Base-by-base conservation (phyloP, 1,139 yeast genomes). In the Citeromyces hawaiiensis region DNA sequence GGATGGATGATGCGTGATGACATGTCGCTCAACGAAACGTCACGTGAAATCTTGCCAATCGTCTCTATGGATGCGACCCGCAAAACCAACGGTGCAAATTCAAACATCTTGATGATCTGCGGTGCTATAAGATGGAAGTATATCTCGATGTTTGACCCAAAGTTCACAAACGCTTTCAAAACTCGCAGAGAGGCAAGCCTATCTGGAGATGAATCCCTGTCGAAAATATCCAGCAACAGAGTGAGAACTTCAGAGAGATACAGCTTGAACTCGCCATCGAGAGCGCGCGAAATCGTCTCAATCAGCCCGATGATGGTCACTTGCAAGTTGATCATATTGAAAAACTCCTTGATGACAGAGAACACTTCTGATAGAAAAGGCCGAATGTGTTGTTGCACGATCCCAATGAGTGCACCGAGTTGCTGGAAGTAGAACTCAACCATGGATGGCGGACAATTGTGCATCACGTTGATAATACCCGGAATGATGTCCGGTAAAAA, bases 1-100 rank as follows among this genome's bases (percentile, higher is more conserved):
- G 97, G 94, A 50, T 91, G 96, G 27, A 93, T 74, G 36, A 91
- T 83, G 47, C 96, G 66, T 2, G 96, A 83, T 0, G 96, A 81
- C 87, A 87, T 82, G 50, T 91, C 97, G 43, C 76, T 78, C 43
- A 93, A 62, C 48, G 79, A 72, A 3, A 88, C 82, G 35, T 69
- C 72, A 48, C 76, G 76, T 2, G 95, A 78, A 19, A 93, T 59
- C 49, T 83, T 80, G 1, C 96, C 96, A 34, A 91, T 66, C 0
- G 96, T 77, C 42, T 82, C 83, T 42, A 93, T 80, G 0, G 97
- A 88, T 27, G 86, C 77, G 43, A 71, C 72, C 42, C 88, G 65
- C 37, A 88, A 66, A 16, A 60, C 54, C 4, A 56, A 68, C 39
- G 67, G 72, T 29, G 43, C 70, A 64, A 4, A 72, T 53, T 91